A percentile compares a stretch with the other conserved stretches of the same genome.
Evolutionary conservation across 129 eudicot species (phyloP).

Genomic region (Chrysanthemum lavandulifolium): DNA sequence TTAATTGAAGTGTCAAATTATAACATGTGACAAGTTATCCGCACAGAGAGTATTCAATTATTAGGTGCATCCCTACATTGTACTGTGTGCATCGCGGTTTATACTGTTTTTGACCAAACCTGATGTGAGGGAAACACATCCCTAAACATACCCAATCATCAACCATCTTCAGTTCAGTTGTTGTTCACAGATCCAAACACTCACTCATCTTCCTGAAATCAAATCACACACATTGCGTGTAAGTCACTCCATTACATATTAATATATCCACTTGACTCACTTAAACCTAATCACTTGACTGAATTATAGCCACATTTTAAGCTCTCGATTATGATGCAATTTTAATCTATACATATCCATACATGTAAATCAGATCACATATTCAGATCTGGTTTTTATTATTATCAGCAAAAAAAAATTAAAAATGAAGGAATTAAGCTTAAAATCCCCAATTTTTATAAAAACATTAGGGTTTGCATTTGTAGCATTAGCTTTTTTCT

Average conservation of each 20-base stretch:
- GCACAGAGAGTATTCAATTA: too few relatives aligned
- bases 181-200: slow-evolving; percentile 4
- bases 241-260: background rate
- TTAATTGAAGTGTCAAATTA: too few relatives aligned
- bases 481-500: slow-evolving; percentile 67
- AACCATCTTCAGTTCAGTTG: background rate
- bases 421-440: slow-evolving; percentile 49
- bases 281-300: slow-evolving; percentile 1
- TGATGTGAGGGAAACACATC: too few relatives aligned
- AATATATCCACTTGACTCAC: background rate
- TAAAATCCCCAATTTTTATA: slow-evolving; percentile 47
- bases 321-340: slow-evolving; percentile 30
- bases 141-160: background rate
- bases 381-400: slow-evolving; percentile 20
- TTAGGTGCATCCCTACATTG: too few relatives aligned
- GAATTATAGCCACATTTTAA: slow-evolving; percentile 23
- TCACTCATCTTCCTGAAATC: slow-evolving; percentile 11
- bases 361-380: slow-evolving; percentile 4
- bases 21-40: too few relatives aligned
- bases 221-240: background rate
- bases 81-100: too few relatives aligned
- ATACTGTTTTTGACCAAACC: too few relatives aligned
- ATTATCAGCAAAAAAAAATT: too few relatives aligned
- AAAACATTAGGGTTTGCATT: slow-evolving; percentile 43
- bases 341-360: slow-evolving; percentile 6